Percentiles rank a stretch among this genome's conserved stretches.
These are phyloP conservation scores for Malus hybrid DNA, from an alignment of 331 rosid genomes.

Conservation along the genomic window DNA sequence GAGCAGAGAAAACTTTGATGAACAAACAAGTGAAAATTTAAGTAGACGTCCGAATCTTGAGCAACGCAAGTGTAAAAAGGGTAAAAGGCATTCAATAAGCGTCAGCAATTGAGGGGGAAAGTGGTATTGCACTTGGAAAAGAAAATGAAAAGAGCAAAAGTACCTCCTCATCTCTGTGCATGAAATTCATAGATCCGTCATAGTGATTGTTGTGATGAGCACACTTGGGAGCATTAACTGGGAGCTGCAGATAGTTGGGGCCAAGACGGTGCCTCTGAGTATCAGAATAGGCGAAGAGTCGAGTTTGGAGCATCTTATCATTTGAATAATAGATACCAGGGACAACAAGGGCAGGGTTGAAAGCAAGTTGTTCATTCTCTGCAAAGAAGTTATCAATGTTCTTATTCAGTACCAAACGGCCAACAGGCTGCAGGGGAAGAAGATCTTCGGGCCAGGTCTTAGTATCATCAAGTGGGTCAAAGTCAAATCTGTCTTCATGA, in stretches of 20 bases:
- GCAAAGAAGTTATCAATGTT: slow-evolving; percentile 92
- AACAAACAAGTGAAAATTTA: neutral
- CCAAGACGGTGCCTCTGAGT: slow-evolving; percentile 96
- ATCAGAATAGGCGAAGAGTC: slow-evolving; percentile 73
- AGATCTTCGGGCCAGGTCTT: slow-evolving; percentile 92
- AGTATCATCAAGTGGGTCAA: slow-evolving; percentile 81
- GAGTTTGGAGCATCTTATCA: slow-evolving; percentile 79
- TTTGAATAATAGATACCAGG: slow-evolving; percentile 86
- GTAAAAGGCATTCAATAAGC: neutral
- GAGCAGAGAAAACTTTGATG: neutral
- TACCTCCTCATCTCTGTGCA: slow-evolving; percentile 97
- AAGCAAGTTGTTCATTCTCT: slow-evolving; percentile 89
- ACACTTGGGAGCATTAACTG: slow-evolving; percentile 79
- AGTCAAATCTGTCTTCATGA: slow-evolving; percentile 70
- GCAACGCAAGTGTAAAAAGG: neutral
- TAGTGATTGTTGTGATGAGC: slow-evolving; percentile 86
- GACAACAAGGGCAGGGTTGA: slow-evolving; percentile 67
- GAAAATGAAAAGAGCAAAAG: neutral
- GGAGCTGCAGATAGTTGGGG: slow-evolving; percentile 88
- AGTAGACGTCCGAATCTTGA: neutral
- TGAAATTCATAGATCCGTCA: slow-evolving; percentile 84
- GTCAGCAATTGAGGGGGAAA: neutral
- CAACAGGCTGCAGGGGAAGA: slow-evolving; percentile 85
- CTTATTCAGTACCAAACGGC: slow-evolving; percentile 82
- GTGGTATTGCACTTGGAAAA: neutral